Evolutionary conservation across 108 stramenopile species (phyloP), one percentile per base, ranked within the genome.

Genomic region (Conticribra weissflogii): DNA sequence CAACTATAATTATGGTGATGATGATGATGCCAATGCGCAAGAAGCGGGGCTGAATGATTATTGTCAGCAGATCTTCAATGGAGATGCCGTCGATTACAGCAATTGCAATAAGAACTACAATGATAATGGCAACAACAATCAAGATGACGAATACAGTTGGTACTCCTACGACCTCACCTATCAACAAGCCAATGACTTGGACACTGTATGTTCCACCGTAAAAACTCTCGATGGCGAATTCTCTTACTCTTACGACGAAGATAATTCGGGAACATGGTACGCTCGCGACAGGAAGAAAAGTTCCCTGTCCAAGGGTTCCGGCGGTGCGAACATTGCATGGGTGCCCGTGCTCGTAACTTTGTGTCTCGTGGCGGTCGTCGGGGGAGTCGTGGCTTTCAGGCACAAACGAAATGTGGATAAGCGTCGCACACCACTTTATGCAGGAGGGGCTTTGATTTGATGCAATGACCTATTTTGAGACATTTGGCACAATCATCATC

Each of bases 181-280:
- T 15, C 34, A 79, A 2, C 53, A 71, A 17, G 59, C 49, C 7
- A 46, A 41, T 28, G 65, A 79, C 18, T 3, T 79, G 7, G 36
- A 71, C 9, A 63, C 70, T 53, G 78, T 72, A 5, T 79, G 78
- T 53, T 31, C 57, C 28, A 62, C 62, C 18, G 48, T 79, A 7
- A 56, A 79, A 44, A 18, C 47, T 29, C 63, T 66, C 61, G 34
- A 41, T 3, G 65, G 65, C 17, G 70, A 49, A 62, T 75, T 67
- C 22, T 50, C 15, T 23, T 66, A 79, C 30, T 44, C 54, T 28
- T 79, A 79, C 27, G 59, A 79, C 51, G 59, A 29, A 17, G 58
- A 71, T 50, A 60, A 48, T 9, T 71, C 70, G 8, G 78, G 76
- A 41, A 70, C 56, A 17, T 69, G 56, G 62, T 63, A 78, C 61